Base-by-base conservation (phyloP, 352 stramenopile species). In the Phytophthora pinifolia region DNA sequence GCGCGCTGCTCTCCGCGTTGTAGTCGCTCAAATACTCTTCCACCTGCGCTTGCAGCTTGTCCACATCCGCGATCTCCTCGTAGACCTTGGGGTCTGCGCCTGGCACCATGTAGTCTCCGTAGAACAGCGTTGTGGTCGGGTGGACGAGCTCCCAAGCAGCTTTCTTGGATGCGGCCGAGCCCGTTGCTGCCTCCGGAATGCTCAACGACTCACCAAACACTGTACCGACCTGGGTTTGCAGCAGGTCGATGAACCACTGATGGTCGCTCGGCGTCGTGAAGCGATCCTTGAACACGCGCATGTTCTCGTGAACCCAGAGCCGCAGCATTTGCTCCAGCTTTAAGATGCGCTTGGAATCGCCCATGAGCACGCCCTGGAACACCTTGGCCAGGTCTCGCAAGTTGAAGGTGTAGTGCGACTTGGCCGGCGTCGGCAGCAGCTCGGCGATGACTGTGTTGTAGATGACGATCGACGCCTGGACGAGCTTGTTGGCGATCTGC, bases 71-170 rank as follows among this genome's bases (percentile, higher is more conserved):
- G 12, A 97, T 88, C 46, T 98, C 89, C 49, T 97, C 92, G 56
- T 98, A 98, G 4, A 94, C 59, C 35, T 89, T 94, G 4, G 91
- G 89, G 17, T 97, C 89, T 4, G 88, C 89, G 4, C 91, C 92
- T 13, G 89, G 88, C 0, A 96, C 74, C 80, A 98, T 89, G 56
- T 97, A 98, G 63, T 98, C 94, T 8, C 86, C 91, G 49, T 91
- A 98, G 45, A 98, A 82, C 2, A 97, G 46, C 2, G 73, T 71
- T 0, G 42, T 61, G 0, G 54, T 72, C 12, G 81, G 81, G 29
- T 89, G 74, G 4, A 91, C 79, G 8, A 86, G 52, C 2, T 82
- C 65, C 84, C 84, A 94, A 3, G 69, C 72, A 3, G 65, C 64
- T 43, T 68, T 64, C 48, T 77, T 82, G n/a, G 58, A 43, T 8